Conservation (phyloP, 306 rosid genomes). For the Begonia loranthoides region DNA sequence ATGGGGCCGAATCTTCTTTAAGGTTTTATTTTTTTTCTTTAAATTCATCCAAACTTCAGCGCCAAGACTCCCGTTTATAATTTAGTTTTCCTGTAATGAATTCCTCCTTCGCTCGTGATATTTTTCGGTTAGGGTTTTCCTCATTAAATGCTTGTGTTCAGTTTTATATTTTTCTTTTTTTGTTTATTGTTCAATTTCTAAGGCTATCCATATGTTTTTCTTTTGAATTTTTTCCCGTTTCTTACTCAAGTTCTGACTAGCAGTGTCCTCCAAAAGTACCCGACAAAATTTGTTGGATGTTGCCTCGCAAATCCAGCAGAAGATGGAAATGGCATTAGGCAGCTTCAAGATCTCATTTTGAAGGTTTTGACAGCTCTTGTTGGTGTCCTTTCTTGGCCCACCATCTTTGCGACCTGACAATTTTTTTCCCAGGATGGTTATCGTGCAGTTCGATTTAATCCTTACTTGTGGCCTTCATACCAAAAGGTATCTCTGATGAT, state of each 20-base stretch:
- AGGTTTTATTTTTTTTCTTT: too few species aligned
- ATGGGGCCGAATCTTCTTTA: too few species aligned
- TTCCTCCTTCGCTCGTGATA: too few species aligned
- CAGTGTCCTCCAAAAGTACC: slow-evolving; percentile 73
- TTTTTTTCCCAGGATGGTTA: slow-evolving; percentile 51
- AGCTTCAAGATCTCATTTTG: slow-evolving; percentile 53
- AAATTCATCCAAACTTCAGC: too few species aligned
- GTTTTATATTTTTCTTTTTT: not conserved
- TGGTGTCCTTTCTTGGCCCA: too few species aligned
- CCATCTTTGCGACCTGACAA: too few species aligned
- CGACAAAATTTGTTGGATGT: slow-evolving; percentile 74
- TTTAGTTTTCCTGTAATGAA: too few species aligned
- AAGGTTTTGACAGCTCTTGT: slow-evolving; percentile 25
- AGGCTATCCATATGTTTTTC: not conserved
- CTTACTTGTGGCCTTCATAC: slow-evolving; percentile 81
- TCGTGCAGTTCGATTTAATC: slow-evolving; percentile 77
- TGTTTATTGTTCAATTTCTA: slow-evolving; percentile 4
- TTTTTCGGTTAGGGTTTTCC: too few species aligned
- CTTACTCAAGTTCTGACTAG: too few species aligned
- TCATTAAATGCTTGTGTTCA: too few species aligned
- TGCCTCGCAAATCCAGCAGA: slow-evolving; percentile 91
- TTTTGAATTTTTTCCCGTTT: too few species aligned
- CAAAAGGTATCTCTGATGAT: slow-evolving; percentile 34
- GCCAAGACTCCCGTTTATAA: too few species aligned
- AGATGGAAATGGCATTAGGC: slow-evolving; percentile 66